A percentile compares a stretch with the other conserved stretches of the same genome.
Evolutionary conservation across 208 protist genomes (phyloP).

Genomic region (Leishmania mexicana): DNA sequence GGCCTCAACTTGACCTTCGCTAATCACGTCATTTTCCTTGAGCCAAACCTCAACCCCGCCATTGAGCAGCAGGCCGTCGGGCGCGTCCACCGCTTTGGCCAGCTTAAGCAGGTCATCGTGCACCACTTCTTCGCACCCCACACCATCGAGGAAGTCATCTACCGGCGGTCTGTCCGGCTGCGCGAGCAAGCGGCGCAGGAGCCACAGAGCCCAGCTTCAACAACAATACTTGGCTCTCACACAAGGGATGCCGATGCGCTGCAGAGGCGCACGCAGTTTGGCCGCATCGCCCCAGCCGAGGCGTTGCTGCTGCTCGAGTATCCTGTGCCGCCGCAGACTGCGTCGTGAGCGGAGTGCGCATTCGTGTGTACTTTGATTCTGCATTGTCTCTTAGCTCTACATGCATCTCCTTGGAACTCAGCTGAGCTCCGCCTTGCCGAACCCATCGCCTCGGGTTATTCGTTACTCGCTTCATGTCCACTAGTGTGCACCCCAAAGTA

Average conservation of each 20-base stretch:
- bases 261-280: conserved; percentile 22
- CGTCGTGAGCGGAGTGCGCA: background rate
- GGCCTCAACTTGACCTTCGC: conserved; percentile 80
- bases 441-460: background rate
- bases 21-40: conserved; percentile 77
- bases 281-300: conserved; percentile 27
- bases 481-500: background rate
- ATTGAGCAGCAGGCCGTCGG: conserved; percentile 79
- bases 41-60: conserved; percentile 73
- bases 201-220: background rate
- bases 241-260: background rate
- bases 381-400: background rate
- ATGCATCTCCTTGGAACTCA: background rate
- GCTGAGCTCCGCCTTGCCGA: background rate
- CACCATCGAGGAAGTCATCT: conserved; percentile 63
- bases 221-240: background rate
- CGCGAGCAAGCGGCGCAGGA: conserved; percentile 16
- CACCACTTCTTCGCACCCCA: conserved; percentile 47
- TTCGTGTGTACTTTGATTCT: background rate
- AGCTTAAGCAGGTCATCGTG: conserved; percentile 59
- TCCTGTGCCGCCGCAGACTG: conserved; percentile 18
- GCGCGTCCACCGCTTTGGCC: conserved; percentile 91
- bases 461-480: background rate
- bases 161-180: conserved; percentile 33
- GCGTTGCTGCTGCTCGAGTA: conserved; percentile 30